Conservation (phyloP, 495 filamentous ascomycete genomes). For the Daldinia grandis region DNA sequence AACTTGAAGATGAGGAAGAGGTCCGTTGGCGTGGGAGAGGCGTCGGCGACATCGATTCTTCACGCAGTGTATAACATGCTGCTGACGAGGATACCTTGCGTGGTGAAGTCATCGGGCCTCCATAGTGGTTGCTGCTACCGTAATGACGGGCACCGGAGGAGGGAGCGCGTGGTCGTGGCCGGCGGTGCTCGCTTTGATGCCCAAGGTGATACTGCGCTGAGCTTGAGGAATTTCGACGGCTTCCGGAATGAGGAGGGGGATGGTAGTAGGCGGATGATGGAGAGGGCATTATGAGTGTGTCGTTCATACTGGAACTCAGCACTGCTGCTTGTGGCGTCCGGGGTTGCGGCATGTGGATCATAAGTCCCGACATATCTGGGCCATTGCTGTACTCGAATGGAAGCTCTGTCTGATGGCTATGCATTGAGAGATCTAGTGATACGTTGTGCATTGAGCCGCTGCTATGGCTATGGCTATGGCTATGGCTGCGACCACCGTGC, state of each 20-base stretch:
- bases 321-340: conserved; percentile 35
- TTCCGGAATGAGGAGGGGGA: neutral
- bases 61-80: conserved; percentile 37
- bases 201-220: conserved; percentile 22
- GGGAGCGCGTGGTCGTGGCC: conserved; percentile 53
- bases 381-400: conserved; percentile 43
- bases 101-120: conserved; percentile 44
- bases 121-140: conserved; percentile 14
- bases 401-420: conserved; percentile 35
- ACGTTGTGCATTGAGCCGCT: conserved; percentile 13
- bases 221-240: neutral
- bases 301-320: conserved; percentile 26
- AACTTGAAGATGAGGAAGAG: conserved; percentile 24
- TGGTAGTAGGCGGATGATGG: conserved; percentile 5
- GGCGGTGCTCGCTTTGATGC: conserved; percentile 37
- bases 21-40: conserved; percentile 25
- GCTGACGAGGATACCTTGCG: conserved; percentile 45
- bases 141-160: conserved; percentile 54
- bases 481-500: conserved; percentile 12
- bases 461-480: conserved; percentile 20
- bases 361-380: conserved; percentile 46
- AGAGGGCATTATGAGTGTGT: conserved; percentile 13
- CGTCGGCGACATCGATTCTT: conserved; percentile 35
- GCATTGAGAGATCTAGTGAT: conserved; percentile 33
- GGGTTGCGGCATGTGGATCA: conserved; percentile 54